Conservation (phyloP, 352 stramenopile species). For the Globisporangium rhizosaccharum region DNA sequence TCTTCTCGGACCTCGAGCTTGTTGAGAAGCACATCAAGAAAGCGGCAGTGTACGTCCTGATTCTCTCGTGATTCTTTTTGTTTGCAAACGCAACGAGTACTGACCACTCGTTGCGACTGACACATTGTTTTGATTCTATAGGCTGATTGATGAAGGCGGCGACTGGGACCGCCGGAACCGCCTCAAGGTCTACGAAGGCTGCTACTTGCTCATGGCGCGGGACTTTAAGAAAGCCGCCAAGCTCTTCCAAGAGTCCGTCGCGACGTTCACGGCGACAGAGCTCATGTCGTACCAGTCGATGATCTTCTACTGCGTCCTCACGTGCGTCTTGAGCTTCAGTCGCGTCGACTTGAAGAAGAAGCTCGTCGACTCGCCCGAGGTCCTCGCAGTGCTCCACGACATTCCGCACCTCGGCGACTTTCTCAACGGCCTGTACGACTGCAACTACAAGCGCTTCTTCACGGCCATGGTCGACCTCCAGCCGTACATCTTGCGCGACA, state of each 20-base stretch:
- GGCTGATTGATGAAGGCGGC: conserved; percentile 91
- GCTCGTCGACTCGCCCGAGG: conserved; percentile 96
- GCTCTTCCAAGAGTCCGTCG: conserved; percentile 95
- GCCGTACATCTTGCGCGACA: conserved; percentile 85
- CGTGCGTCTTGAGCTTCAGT: conserved; percentile 91
- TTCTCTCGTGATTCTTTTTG: not conserved
- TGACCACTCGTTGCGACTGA: conserved; percentile 91
- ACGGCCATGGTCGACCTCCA: conserved; percentile 86
- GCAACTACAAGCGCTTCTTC: conserved; percentile 98
- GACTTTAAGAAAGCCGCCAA: conserved; percentile 93
- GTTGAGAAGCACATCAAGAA: conserved; percentile 88
- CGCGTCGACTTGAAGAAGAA: conserved; percentile 97
- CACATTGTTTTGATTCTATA: conserved; percentile 10
- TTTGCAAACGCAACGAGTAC: conserved; percentile 38
- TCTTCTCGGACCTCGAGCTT: conserved; percentile 81
- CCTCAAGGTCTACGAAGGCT: conserved; percentile 97
- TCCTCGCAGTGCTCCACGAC: conserved; percentile 86
- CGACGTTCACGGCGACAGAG: conserved; percentile 97
- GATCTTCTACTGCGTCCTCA: conserved; percentile 96
- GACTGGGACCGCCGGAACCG: conserved; percentile 99
- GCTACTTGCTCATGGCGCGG: conserved; percentile 90
- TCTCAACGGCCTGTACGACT: conserved; percentile 95
- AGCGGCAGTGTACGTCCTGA: conserved; percentile 54
- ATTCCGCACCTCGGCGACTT: conserved; percentile 82
- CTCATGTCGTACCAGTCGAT: conserved; percentile 97